phyloP scores from a whole-genome alignment of 495 filamentous ascomycete genomes.

The Hypoxylon trugodes region DNA sequence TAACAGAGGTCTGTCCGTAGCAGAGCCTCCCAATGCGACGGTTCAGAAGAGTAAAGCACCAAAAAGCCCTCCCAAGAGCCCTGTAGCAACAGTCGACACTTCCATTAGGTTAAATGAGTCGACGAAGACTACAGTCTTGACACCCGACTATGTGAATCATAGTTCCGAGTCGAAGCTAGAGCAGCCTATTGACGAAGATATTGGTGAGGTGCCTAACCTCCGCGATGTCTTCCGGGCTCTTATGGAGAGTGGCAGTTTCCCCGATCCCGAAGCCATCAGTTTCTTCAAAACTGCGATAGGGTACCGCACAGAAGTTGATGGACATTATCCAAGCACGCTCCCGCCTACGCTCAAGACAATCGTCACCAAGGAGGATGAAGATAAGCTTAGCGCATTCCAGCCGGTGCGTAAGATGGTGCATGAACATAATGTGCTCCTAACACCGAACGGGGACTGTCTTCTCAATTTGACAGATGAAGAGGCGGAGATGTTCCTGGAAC shows the following conservation, averaged over 20 bases:
- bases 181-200: slow-evolving; percentile 41
- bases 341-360: slow-evolving; percentile 54
- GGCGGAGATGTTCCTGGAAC: slow-evolving; percentile 76
- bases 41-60: slow-evolving; percentile 31
- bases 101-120: slow-evolving; percentile 46
- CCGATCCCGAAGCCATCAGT: slow-evolving; percentile 39
- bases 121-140: slow-evolving; percentile 45
- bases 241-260: slow-evolving; percentile 29
- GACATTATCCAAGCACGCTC: slow-evolving; percentile 27
- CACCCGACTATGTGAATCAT: slow-evolving; percentile 42
- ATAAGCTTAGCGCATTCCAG: slow-evolving; percentile 55
- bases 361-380: slow-evolving; percentile 61
- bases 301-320: slow-evolving; percentile 33
- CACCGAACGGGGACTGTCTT: slow-evolving; percentile 80
- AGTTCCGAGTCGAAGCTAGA: slow-evolving; percentile 38
- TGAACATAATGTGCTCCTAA: slow-evolving; percentile 69
- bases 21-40: slow-evolving; percentile 28
- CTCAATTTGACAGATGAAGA: slow-evolving; percentile 78
- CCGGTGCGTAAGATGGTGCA: slow-evolving; percentile 60
- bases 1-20: slow-evolving; percentile 16
- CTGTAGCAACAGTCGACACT: slow-evolving; percentile 38
- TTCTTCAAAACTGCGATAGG: slow-evolving; percentile 41
- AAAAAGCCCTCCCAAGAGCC: slow-evolving; percentile 34
- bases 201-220: slow-evolving; percentile 44
- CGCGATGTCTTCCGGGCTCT: slow-evolving; percentile 43